These are phyloP conservation scores for Thozetella sp. DNA, from an alignment of 495 filamentous ascomycete genomes.

Conservation along the genomic window DNA sequence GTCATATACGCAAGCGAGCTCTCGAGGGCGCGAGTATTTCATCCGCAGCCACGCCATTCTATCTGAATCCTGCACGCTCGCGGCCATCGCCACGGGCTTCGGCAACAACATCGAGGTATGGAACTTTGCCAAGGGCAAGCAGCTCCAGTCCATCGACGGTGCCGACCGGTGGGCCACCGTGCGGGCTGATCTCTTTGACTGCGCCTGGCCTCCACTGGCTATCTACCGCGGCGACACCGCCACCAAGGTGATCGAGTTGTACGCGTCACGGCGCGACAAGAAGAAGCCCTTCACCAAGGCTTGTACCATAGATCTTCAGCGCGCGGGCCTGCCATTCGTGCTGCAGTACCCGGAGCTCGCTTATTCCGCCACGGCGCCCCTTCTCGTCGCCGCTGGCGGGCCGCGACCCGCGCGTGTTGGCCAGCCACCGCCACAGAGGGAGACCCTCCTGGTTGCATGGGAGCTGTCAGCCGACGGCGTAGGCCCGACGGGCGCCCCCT, in stretches of 20 bases:
- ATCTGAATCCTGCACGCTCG: conserved; percentile 27
- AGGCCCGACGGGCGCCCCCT: conserved; percentile 15
- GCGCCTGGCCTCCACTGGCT: conserved; percentile 25
- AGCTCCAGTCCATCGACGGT: conserved; percentile 27
- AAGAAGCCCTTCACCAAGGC: conserved; percentile 70
- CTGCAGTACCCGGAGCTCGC: conserved; percentile 37
- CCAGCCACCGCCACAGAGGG: conserved; percentile 30
- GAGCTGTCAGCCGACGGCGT: conserved; percentile 18
- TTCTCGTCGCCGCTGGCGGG: conserved; percentile 31
- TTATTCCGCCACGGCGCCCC: conserved; percentile 30
- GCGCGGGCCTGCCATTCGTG: conserved; percentile 26
- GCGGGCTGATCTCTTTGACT: conserved; percentile 29
- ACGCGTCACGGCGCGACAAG: conserved; percentile 66
- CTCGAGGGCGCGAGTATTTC: conserved; percentile 34
- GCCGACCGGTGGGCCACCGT: conserved; percentile 35
- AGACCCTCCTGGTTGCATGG: conserved; percentile 33
- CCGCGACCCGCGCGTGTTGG: conserved; percentile 29
- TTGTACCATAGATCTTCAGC: conserved; percentile 66
- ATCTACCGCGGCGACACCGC: conserved; percentile 26
- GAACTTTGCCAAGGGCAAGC: conserved; percentile 34
- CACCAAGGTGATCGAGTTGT: conserved; percentile 45
- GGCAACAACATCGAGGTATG: conserved; percentile 34
- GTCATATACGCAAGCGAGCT: conserved; percentile 30
- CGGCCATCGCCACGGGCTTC: conserved; percentile 33
- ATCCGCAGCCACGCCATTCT: conserved; percentile 37